Conservation (phyloP, 75 land plant species). For the Picea glauca region DNA sequence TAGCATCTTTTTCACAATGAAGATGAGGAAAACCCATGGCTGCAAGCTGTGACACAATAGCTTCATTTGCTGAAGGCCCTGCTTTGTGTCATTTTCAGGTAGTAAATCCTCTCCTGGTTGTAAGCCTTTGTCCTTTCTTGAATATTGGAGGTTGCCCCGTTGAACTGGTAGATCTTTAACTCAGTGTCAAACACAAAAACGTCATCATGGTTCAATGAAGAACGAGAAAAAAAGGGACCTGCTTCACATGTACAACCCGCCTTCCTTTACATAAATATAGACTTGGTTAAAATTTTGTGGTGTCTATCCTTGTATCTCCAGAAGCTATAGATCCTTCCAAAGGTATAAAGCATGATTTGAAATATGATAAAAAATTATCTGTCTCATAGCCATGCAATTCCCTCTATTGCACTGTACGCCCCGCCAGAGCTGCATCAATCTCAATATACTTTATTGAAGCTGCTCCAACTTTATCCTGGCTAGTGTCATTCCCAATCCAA, state of each 20-base stretch:
- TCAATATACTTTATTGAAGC: conserved; percentile 14
- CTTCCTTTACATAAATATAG: conserved; percentile 38
- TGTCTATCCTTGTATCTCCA: conserved; percentile 17
- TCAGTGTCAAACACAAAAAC: no score
- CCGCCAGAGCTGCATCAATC: background rate
- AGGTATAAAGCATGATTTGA: conserved; percentile 31
- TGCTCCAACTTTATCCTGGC: conserved; percentile 18
- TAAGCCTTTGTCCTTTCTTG: no score
- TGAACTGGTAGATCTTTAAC: no score
- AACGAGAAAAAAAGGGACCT: no score
- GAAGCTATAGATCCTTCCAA: conserved; percentile 30
- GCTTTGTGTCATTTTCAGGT: no score
- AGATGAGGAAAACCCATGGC: no score
- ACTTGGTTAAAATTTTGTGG: conserved; percentile 22
- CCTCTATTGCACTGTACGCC: conserved; percentile 27
- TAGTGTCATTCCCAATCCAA: conserved; percentile 39
- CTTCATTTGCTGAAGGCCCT: no score
- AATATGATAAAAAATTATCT: conserved; percentile 25
- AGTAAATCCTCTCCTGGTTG: no score
- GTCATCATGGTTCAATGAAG: no score
- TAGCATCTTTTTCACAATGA: no score
- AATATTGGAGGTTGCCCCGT: no score
- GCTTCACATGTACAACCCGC: conserved; percentile 13
- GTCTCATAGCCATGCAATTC: conserved; percentile 25
- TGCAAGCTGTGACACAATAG: no score